phyloP scores from a whole-genome alignment of 192 early-diverging fungal genomes.

The Coemansia sp. region DNA sequence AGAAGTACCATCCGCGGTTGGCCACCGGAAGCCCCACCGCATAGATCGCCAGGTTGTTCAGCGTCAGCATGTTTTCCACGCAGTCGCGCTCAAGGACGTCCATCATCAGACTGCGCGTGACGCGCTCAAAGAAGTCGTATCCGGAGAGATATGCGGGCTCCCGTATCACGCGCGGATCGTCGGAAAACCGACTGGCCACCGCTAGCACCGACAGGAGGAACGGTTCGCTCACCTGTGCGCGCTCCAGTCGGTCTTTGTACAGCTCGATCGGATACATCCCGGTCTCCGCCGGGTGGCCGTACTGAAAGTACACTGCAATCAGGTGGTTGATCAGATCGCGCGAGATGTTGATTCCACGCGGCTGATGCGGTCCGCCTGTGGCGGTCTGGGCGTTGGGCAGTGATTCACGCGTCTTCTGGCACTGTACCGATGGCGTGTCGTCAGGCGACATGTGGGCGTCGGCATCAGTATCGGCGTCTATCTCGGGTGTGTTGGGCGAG shows the following conservation, averaged over 20 bases:
- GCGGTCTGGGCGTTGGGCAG: too few species aligned
- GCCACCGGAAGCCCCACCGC: constrained; percentile 53
- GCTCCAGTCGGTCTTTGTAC: constrained; percentile 42
- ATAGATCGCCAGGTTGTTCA: constrained; percentile 54
- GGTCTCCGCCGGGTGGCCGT: constrained; percentile 44
- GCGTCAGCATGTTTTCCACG: constrained; percentile 53
- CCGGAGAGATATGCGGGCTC: constrained; percentile 50
- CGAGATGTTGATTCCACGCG: constrained; percentile 29
- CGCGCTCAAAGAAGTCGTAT: constrained; percentile 51
- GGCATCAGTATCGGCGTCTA: neutral
- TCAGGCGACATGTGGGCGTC: too few species aligned
- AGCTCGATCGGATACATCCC: constrained; percentile 54
- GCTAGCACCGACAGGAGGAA: constrained; percentile 48
- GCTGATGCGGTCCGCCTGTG: constrained; percentile 5
- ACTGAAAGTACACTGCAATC: constrained; percentile 44
- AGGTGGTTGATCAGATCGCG: constrained; percentile 52
- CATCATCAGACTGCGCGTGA: constrained; percentile 44
- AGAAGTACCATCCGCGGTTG: constrained; percentile 55
- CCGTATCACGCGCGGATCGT: constrained; percentile 43
- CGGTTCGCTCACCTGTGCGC: constrained; percentile 51
- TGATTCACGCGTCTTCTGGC: too few species aligned
- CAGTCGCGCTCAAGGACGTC: constrained; percentile 52
- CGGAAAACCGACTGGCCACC: constrained; percentile 50
- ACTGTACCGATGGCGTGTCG: too few species aligned
- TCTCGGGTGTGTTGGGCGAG: too few species aligned